Percentiles rank a stretch among this genome's conserved stretches.
phyloP scores from a whole-genome alignment of 768 basidiomycete species.

The Tylopilus cervinicoccineus region DNA sequence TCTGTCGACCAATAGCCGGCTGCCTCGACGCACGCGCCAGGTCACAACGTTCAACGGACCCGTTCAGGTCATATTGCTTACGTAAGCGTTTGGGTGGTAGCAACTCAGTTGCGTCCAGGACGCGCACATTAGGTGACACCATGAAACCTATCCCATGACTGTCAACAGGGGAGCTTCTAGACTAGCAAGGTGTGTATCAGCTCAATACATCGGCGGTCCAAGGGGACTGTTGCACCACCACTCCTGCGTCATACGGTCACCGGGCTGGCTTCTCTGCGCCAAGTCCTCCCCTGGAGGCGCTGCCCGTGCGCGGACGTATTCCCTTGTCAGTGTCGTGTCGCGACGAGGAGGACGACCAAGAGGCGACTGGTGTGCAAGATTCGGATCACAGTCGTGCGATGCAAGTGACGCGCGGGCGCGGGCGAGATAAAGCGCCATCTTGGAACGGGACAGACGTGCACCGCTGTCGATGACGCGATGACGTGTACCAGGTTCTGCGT shows the following conservation, averaged over 20 bases:
- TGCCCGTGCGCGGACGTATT: too few relatives aligned
- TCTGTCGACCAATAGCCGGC: constrained; percentile 3
- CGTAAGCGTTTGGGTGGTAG: constrained; percentile 2
- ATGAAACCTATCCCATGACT: constrained; percentile 7
- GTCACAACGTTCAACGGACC: neutral
- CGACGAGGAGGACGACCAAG: too few relatives aligned
- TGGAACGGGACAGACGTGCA: neutral
- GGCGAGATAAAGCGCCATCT: too few relatives aligned
- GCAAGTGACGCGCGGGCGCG: constrained; percentile 2
- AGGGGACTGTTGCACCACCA: neutral
- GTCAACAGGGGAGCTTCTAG: constrained; percentile 2
- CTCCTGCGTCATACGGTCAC: neutral
- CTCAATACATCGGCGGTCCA: constrained; percentile 1
- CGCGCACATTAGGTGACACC: neutral
- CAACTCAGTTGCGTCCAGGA: constrained; percentile 11
- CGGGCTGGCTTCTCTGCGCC: neutral
- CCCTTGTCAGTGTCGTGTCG: too few relatives aligned
- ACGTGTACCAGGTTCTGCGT: neutral
- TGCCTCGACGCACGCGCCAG: constrained; percentile 9
- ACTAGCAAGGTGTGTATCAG: neutral
- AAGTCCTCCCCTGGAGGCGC: neutral
- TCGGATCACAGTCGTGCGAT: constrained; percentile 11
- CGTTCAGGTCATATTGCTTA: neutral
- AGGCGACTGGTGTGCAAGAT: too few relatives aligned
- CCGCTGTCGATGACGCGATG: constrained; percentile 14